Percentiles rank a stretch among this genome's conserved stretches.
Conservation (phyloP, 1,139 yeast genomes). For the Lodderomyces margitis region DNA sequence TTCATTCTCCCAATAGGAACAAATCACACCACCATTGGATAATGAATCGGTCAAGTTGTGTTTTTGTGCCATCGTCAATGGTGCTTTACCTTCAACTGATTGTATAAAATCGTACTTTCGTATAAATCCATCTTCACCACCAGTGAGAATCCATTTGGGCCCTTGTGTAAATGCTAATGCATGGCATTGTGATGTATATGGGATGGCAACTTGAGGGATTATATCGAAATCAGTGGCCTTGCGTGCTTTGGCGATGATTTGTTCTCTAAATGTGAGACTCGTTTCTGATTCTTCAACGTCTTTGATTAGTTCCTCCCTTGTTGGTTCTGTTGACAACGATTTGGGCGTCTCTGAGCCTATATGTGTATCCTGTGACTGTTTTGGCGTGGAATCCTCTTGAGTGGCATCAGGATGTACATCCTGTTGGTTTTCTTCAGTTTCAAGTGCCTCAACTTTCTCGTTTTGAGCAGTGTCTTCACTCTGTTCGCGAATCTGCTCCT, state of each 20-base stretch:
- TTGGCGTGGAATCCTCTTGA: constrained; percentile 6
- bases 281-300: constrained; percentile 13
- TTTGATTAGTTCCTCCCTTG: constrained; percentile 1
- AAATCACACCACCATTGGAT: constrained; percentile 76
- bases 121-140: constrained; percentile 95
- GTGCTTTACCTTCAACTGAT: constrained; percentile 86
- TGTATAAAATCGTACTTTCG: constrained; percentile 84
- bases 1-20: constrained; percentile 95
- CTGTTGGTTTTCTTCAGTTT: constrained; percentile 20
- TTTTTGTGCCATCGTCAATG: constrained; percentile 86
- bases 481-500: constrained; percentile 14
- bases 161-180: constrained; percentile 78
- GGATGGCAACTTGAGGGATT: constrained; percentile 69
- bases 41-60: constrained; percentile 75
- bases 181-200: constrained; percentile 69
- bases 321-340: constrained; percentile 1
- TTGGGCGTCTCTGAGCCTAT: constrained; percentile 3
- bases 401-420: not conserved
- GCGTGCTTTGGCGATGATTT: constrained; percentile 41
- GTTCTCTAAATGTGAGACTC: constrained; percentile 29
- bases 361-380: constrained; percentile 5
- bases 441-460: constrained; percentile 14
- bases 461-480: constrained; percentile 16
- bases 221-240: constrained; percentile 54
- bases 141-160: constrained; percentile 85